Base-by-base conservation (phyloP, 345 rosid genomes). In the Salix purpurea region DNA sequence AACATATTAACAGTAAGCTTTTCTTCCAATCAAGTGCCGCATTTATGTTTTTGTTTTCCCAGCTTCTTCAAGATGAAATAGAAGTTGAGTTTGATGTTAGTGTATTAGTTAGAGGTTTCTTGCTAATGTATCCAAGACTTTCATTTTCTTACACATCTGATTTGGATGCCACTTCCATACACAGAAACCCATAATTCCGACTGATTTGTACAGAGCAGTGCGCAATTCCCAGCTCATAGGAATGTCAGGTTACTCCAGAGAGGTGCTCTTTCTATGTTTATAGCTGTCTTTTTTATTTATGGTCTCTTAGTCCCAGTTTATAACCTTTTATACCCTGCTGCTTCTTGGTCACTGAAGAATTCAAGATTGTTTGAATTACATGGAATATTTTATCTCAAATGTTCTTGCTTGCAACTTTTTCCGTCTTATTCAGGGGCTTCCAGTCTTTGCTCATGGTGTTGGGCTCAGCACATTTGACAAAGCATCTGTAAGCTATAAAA, bases 201-300 rank as follows among this genome's bases (percentile, higher is more conserved):
- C 82, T n/a, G 91, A 92, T 71, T 71, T 91, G 58, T 93, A 91
- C 79, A 86, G 89, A 82, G 85, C 83, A 42, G 86, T 96, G 39
- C 91, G 98, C 15, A 96, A 96, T 83, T 91, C 98, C 60, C 97
- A 93, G 61, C 94, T 93, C 65, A 87, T 93, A 74, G 99, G 99
- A 81, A 79, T 96, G 93, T 88, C 99, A 6, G 99, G 99, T 48
- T 93, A 89, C 88, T 89, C 98, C 60, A 90, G 83, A 90, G 98
- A 96, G 94, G 99, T 96, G 78, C 78, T 74, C 36, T 48, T 72
- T 79, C 64, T 72, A 77, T 78, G 54, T 74, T 73, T 26, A 64
- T 24, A 39, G 7, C 62, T 69, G 7, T 44, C 48, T 42, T 75
- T 64, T 65, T 65, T 67, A 18, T 65, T 65, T 72, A 18, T 54